Evolutionary conservation across 305 asterid species (phyloP), one percentile per base, ranked within the genome.

Genomic region (Solanum hybrid): DNA sequence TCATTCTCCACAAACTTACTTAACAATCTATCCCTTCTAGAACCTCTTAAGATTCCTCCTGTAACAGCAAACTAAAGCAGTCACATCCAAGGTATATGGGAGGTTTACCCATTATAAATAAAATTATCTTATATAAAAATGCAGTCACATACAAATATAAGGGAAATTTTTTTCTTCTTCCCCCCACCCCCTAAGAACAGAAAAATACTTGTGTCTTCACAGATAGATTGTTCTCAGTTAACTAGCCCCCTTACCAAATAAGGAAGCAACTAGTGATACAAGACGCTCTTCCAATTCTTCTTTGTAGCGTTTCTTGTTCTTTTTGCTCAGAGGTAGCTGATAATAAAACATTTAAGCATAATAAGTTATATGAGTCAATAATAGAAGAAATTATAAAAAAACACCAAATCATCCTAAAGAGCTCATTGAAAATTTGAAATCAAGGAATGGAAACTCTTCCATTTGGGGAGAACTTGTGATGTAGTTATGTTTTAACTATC

Each of bases 261-360:
- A 93, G 83, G 99, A 97, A 80, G 99, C 98, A 92, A 97, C 92
- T 24, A 97, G 91, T 5, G 99, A 97, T 87, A 97, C 92, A 89
- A 97, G 98, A 64, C 98, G 99, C 92, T 97, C 99, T 91, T 97
- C 99, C 78, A 95, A 78, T 92, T 97, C 99, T 94, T 97, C 99
- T 90, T 94, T 95, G 61, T 79, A 92, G 84, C 95, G 91, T 89
- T 90, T 96, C 97, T 95, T 97, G 95, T 95, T 95, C 94, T 96
- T 97, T 96, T 97, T 97, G 96, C 94, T 96, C 93, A 96, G 91
- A 90, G 99, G 98, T 92, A 96, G 88, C 99, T 97, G 90, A 90
- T 42, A 91, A 90, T 85, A 92, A 88, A 85, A 31, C 22, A 57
- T 85, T 31, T 20, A 57, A 85, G 42, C 33, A 85, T 20, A 85